phyloP scores from a whole-genome alignment of 768 basidiomycete species.

The Tylopilus plumbeoviolaceoides region DNA sequence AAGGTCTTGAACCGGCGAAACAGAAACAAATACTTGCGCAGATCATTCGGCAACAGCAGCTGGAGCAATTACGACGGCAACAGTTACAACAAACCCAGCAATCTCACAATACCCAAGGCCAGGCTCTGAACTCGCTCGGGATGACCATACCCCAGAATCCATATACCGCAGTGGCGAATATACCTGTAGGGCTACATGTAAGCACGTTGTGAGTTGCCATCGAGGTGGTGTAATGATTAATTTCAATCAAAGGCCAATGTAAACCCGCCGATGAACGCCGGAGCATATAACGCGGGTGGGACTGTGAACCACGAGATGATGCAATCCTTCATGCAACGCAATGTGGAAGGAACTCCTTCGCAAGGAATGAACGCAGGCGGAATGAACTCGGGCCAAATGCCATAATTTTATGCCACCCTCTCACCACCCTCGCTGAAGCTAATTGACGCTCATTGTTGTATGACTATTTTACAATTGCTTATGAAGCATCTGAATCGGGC shows the following conservation, averaged over 20 bases:
- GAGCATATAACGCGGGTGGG: constrained; percentile 23
- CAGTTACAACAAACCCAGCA: constrained; percentile 22
- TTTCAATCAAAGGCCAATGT: constrained; percentile 11
- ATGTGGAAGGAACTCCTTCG: constrained; percentile 27
- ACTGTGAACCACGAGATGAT: constrained; percentile 39
- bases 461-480: constrained; percentile 14
- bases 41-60: constrained; percentile 11
- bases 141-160: constrained; percentile 5
- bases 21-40: constrained; percentile 21
- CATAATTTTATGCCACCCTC: background rate
- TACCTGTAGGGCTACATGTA: constrained; percentile 19
- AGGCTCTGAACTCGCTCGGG: constrained; percentile 15
- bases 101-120: constrained; percentile 8
- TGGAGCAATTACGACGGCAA: constrained; percentile 25
- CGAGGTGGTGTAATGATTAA: background rate
- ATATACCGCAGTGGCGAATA: constrained; percentile 7
- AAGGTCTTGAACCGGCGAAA: constrained; percentile 20
- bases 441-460: background rate
- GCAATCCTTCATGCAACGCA: constrained; percentile 45
- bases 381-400: constrained; percentile 14
- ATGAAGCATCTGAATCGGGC: background rate
- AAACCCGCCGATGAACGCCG: constrained; percentile 6
- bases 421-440: background rate
- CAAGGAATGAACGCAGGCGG: constrained; percentile 18
- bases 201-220: background rate